Conservation (phyloP, 257 asterid genomes). For the Solanum chmielewskii region DNA sequence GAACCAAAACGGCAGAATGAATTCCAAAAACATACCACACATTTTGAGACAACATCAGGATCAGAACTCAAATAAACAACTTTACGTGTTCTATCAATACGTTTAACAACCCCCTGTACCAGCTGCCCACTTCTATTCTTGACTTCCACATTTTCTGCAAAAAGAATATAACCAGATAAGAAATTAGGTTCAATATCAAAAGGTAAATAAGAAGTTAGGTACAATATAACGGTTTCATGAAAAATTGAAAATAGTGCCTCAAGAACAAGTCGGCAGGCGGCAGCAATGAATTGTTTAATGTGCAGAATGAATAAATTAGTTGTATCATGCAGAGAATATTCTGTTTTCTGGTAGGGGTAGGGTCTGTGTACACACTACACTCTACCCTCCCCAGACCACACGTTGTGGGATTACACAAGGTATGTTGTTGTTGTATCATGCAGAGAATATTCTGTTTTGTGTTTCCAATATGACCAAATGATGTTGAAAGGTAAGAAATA, state of each 20-base stretch:
- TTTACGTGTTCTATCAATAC: slow-evolving; percentile 62
- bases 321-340: not conserved
- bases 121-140: slow-evolving; percentile 52
- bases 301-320: not conserved
- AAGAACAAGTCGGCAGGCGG: not conserved
- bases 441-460: not conserved
- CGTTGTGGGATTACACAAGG: not conserved
- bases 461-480: not conserved
- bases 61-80: slow-evolving; percentile 72
- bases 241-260: not conserved
- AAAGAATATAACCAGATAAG: not conserved
- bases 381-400: not conserved
- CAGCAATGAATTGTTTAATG: not conserved
- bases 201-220: not conserved
- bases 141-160: slow-evolving; percentile 28
- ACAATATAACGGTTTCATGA: not conserved
- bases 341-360: not conserved
- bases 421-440: not conserved
- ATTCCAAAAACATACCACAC: slow-evolving; percentile 52
- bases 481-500: not conserved
- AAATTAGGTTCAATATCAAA: not conserved
- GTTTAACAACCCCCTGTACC: slow-evolving; percentile 73
- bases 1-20: not conserved
- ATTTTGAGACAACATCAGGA: slow-evolving; percentile 46
- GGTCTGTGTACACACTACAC: not conserved